Evolutionary conservation across 306 rosid species (phyloP).

Genomic region (Spatholobus suberectus): DNA sequence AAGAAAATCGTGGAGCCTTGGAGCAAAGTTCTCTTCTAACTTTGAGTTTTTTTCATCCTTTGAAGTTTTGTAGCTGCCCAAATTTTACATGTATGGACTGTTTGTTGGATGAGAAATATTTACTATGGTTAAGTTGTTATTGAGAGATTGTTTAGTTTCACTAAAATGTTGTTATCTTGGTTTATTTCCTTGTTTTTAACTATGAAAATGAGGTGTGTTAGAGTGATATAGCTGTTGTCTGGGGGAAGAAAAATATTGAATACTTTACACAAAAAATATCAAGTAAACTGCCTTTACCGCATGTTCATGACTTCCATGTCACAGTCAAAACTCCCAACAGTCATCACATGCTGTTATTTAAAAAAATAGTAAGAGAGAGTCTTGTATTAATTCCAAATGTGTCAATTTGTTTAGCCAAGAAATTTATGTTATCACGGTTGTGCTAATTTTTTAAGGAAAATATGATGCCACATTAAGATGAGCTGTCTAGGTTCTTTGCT

Average conservation of each 20-base stretch:
- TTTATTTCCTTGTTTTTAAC: too few species aligned
- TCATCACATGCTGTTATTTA: slow-evolving; percentile 2
- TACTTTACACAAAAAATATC: not conserved
- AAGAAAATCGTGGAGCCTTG: too few species aligned
- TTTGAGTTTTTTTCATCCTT: too few species aligned
- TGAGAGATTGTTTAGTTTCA: too few species aligned
- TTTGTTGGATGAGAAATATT: too few species aligned
- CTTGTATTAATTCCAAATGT: not conserved
- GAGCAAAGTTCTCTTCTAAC: too few species aligned
- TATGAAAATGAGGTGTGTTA: too few species aligned
- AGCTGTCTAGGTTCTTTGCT: not conserved
- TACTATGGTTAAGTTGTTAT: too few species aligned
- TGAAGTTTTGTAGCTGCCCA: too few species aligned
- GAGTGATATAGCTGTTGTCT: too few species aligned
- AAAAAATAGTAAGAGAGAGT: not conserved
- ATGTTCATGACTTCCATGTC: not conserved
- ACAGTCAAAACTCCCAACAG: not conserved
- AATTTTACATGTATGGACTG: too few species aligned
- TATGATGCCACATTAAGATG: not conserved
- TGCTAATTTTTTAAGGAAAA: not conserved
- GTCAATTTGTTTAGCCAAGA: not conserved
- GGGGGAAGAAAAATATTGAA: not conserved
- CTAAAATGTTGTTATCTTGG: too few species aligned
- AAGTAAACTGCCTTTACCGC: not conserved
- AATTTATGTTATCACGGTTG: not conserved